These are phyloP conservation scores for Botrytis aclada DNA, from an alignment of 2,329 filamentous ascomycete species.

Conservation along the genomic window DNA sequence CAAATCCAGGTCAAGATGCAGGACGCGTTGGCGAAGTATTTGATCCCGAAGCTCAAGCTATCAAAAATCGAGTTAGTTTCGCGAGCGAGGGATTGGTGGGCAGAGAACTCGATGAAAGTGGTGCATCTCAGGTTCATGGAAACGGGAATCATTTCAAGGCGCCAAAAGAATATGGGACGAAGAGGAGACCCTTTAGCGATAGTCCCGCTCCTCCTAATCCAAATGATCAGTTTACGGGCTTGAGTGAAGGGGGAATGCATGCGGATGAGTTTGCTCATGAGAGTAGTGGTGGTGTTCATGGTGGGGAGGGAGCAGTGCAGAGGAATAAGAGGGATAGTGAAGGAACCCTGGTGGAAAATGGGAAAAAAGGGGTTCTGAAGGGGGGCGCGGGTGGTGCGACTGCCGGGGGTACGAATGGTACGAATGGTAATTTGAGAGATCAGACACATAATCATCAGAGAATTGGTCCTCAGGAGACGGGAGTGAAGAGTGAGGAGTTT, in stretches of 20 bases:
- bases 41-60: background rate
- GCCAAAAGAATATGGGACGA: slow-evolving; percentile 1
- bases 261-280: background rate
- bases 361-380: background rate
- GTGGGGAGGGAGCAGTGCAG: background rate
- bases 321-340: background rate
- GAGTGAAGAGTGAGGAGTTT: background rate
- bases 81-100: background rate
- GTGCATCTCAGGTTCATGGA: background rate
- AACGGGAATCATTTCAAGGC: background rate
- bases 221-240: slow-evolving; percentile 28
- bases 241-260: background rate
- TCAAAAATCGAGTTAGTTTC: background rate
- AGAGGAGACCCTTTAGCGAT: slow-evolving; percentile 21
- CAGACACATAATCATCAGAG: background rate
- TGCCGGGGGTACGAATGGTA: background rate
- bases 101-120: background rate
- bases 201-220: slow-evolving; percentile 26
- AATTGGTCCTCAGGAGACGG: background rate
- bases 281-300: background rate
- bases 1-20: slow-evolving; percentile 35
- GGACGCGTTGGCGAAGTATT: background rate
- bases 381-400: background rate
- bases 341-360: slow-evolving; percentile 2
- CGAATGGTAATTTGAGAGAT: background rate